Evolutionary conservation across 1,284 basidiomycete species (phyloP).

Genomic region (Heterobasidion irregulare): DNA sequence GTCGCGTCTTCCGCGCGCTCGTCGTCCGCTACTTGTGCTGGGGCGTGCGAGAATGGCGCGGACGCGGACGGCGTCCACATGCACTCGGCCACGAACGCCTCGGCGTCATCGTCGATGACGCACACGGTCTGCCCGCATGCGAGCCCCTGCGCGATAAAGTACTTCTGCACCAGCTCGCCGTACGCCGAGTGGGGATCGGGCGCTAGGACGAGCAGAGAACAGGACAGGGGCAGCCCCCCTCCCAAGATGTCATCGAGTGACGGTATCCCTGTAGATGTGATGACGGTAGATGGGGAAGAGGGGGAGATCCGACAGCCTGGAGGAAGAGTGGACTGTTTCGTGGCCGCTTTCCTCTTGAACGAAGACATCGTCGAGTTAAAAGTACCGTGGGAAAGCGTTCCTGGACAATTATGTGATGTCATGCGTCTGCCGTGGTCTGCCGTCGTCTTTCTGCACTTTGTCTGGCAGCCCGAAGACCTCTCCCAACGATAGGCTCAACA

Average conservation of each 20-base stretch:
- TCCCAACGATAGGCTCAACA: too few relatives aligned
- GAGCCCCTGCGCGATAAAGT: constrained; percentile 84
- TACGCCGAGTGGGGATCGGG: constrained; percentile 85
- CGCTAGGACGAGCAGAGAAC: constrained; percentile 64
- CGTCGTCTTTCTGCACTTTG: too few relatives aligned
- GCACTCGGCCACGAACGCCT: constrained; percentile 53
- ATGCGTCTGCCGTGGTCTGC: too few relatives aligned
- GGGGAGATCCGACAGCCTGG: constrained; percentile 62
- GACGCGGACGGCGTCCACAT: constrained; percentile 64
- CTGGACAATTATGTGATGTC: too few relatives aligned
- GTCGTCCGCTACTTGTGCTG: constrained; percentile 23
- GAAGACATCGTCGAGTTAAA: constrained; percentile 48
- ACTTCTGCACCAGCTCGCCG: constrained; percentile 79
- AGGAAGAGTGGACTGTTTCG: constrained; percentile 31
- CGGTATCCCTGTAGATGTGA: constrained; percentile 84
- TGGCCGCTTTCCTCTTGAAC: constrained; percentile 66
- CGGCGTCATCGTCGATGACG: constrained; percentile 55
- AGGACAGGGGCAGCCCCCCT: constrained; percentile 85
- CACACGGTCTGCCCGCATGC: constrained; percentile 61
- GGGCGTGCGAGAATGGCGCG: constrained; percentile 6
- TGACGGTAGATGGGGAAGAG: constrained; percentile 48
- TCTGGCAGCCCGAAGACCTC: too few relatives aligned
- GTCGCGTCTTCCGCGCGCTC: constrained; percentile 24
- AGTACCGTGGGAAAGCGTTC: neutral
- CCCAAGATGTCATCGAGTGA: constrained; percentile 96